Conservation (phyloP, 805 yeast species). For the Schizosaccharomyces octosporus region DNA sequence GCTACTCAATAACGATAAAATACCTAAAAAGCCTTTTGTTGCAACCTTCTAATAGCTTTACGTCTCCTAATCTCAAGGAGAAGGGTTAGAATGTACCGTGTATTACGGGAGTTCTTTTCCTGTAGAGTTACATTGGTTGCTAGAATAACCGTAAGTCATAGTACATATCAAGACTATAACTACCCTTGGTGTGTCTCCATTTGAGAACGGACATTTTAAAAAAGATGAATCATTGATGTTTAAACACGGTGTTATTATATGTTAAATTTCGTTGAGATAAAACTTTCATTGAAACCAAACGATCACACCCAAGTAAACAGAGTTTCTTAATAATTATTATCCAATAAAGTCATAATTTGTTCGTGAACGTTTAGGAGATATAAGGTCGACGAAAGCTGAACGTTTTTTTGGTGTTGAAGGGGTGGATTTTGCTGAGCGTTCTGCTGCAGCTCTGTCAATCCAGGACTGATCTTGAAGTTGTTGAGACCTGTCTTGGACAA, state of each 20-base stretch:
- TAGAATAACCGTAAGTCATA: slow-evolving; percentile 1
- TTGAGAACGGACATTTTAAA: background rate
- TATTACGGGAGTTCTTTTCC: background rate
- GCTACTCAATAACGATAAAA: too few species aligned
- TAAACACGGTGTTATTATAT: too few species aligned
- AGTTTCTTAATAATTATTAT: too few species aligned
- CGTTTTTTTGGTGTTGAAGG: background rate
- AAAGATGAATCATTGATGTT: too few species aligned
- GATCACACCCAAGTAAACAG: too few species aligned
- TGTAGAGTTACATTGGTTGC: background rate
- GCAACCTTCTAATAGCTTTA: background rate
- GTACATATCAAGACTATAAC: background rate
- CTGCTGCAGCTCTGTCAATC: background rate
- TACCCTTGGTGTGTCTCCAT: background rate
- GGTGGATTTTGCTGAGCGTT: background rate
- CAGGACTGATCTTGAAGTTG: background rate
- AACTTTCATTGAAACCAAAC: too few species aligned
- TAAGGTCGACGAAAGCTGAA: background rate
- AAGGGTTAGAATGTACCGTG: background rate
- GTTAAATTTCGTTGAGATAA: too few species aligned
- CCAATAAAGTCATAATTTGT: background rate
- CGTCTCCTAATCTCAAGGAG: background rate
- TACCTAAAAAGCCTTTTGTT: background rate
- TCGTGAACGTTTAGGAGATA: background rate
- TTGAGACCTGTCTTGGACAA: background rate